Evolutionary conservation across 2,329 filamentous ascomycete species (phyloP), one percentile per base, ranked within the genome.

Genomic region (Aspergillus ustus): DNA sequence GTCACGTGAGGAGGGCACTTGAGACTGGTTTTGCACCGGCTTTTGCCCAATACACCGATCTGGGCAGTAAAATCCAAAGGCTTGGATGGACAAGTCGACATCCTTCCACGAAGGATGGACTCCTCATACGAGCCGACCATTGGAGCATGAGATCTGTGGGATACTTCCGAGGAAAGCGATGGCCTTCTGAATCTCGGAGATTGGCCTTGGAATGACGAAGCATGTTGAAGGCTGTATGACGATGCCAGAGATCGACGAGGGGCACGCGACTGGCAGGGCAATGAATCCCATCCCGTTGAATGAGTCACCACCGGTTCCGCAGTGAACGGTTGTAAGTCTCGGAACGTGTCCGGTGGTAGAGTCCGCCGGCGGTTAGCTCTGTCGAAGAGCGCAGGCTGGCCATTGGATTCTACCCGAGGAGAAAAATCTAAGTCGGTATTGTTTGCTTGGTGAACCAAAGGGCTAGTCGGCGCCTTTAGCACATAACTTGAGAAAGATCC

Each of bases 111-210:
- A 2, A 99, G 81, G 63, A 99, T 97, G 29, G 93, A 97, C 78
- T 99, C 95, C 77, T 99, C 95, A 69, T 97, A 99, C 1, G 94
- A 97, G 2, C 95, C 95, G 2, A 98, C 94, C 91, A 99, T 96
- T 3, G 93, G 93, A 8, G 94, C 93, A 76, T 96, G 92, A 60
- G 94, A 91, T 29, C 95, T 81, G 4, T 92, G 89, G 2, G 92
- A 92, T 2, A 83, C 80, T 50, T 97, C 93, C 0, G 89, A 88
- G 17, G 86, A 84, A 50, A 91, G 81, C 0, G 93, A 97, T 0
- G 89, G 88, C 48, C 92, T 84, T 75, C 17, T 86, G 81, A 22
- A 82, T 81, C 31, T 79, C 72, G 17, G 77, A 62, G 43, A 74
- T 31, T 63, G 69, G 31, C 67, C 72, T 66, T 65, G 80, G 66